Evolutionary conservation across 306 rosid species (phyloP).

Genomic region (Spatholobus suberectus): DNA sequence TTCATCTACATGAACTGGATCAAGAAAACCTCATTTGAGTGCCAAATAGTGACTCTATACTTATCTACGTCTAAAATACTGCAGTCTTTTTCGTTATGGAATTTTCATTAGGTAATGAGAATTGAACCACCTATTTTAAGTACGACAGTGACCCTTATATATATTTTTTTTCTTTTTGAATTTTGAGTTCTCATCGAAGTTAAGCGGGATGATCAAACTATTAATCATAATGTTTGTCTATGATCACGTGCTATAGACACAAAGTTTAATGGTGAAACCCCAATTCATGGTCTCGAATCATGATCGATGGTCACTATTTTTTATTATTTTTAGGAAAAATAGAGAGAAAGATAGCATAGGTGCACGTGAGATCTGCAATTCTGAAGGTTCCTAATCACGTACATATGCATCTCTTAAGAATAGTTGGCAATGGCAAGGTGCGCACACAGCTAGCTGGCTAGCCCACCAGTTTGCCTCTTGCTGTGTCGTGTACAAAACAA

Average conservation of each 20-base stretch:
- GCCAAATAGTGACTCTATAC: neutral
- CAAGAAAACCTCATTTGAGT: neutral
- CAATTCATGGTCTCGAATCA: neutral
- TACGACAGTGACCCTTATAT: neutral
- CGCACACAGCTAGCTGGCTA: conserved; percentile 1
- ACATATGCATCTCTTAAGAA: conserved; percentile 1
- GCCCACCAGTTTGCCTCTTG: conserved; percentile 2
- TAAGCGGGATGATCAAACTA: neutral
- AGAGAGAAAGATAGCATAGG: neutral
- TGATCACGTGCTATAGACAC: conserved; percentile 40
- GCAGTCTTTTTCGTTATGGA: neutral
- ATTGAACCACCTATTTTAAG: neutral
- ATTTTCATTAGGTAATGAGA: neutral
- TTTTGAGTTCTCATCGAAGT: neutral
- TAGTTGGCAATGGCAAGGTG: neutral
- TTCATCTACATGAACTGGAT: neutral
- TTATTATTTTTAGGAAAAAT: neutral
- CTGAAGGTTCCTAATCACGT: conserved; percentile 13
- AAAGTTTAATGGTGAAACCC: conserved; percentile 32
- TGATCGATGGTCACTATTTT: neutral
- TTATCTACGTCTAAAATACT: neutral
- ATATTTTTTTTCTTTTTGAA: neutral
- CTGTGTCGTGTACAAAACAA: conserved; percentile 23
- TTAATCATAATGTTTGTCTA: conserved; percentile 8
- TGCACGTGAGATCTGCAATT: conserved; percentile 38